Base-by-base conservation (phyloP, 2,329 filamentous ascomycete species). In the Truncatella angustata region DNA sequence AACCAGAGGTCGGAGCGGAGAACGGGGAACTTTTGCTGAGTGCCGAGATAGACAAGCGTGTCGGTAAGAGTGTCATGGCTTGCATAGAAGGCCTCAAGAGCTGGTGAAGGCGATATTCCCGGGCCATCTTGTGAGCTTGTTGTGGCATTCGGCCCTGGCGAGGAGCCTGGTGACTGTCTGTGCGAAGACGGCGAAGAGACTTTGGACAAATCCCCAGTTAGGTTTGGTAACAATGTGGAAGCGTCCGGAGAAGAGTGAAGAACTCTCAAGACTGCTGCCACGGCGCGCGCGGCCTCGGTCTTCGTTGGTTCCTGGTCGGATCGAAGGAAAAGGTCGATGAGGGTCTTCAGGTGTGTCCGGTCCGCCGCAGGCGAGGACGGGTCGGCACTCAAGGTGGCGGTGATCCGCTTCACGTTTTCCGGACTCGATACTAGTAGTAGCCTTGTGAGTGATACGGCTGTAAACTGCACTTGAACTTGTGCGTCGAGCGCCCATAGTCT, bases 1-100 rank as follows among this genome's bases (percentile, higher is more conserved):
- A 86, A 86, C 76, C 82, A 81, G 3, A 78, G 74, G 61, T 87
- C 84, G 35, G 81, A 83, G 16, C 80, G 74, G 2, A 87, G 70
- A 2, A 78, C 72, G 0, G 81, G 79, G 73, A 82, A 86, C 56
- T 81, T 84, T 3, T 66, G 68, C 60, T 86, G 83, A 2, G 71
- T 75, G 21, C 84, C 70, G 23, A 86, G 73, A 58, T 77, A 81
- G 1, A 73, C 62, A 5, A 87, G 69, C 0, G 75, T 68, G 6
- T 67, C 61, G 12, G 66, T 59, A 11, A 83, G 63, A 18, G 69
- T 55, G 3, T 59, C 55, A 60, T 83, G 77, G 21, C 63, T 63
- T 1, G 62, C 50, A 63, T 82, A 81, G 61, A 84, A 82, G 6
- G 26, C 4, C 7, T 45, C 16, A 20, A 51, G 28, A 2, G 37